Evolutionary conservation across 208 protist genomes (phyloP), one percentile per base, ranked within the genome.

Genomic region (Trypanosoma congolense): DNA sequence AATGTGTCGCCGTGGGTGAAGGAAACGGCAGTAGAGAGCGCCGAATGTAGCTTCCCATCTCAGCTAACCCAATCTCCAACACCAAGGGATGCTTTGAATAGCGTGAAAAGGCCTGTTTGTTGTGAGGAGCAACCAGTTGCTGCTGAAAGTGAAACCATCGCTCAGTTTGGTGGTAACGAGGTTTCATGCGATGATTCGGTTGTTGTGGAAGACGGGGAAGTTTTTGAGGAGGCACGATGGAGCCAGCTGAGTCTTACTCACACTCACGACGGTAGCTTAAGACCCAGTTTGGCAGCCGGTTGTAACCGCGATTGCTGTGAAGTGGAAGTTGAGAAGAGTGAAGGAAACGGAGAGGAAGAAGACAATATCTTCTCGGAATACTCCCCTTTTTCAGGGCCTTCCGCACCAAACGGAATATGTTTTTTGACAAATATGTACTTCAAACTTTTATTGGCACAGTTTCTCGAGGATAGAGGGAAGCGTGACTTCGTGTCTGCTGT

Each of bases 341-440:
- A n/a, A n/a, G n/a, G n/a, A n/a, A n/a, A n/a, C n/a, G n/a, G n/a
- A n/a, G n/a, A n/a, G n/a, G n/a, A n/a, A n/a, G n/a, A n/a, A n/a
- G n/a, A n/a, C n/a, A n/a, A n/a, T n/a, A n/a, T n/a, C n/a, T n/a
- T n/a, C 9, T 38, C 33, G 33, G 6, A 16, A 12, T 38, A 38
- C 12, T 38, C 9, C 12, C 9, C 12, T 12, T 38, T 38, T 38
- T 38, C 33, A 12, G 16, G 28, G 2, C 24, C 31, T 9, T 47
- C 57, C n/a, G 40, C 28, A 38, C 26, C 8, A 19, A 45, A 48
- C 36, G 25, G 14, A 26, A 26, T 56, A n/a, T 38, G 3, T 28
- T 5, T 45, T 8, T 16, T 42, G 18, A 47, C 48, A 2, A 48
- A 63, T 33, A 49, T 63, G 48, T 12, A 29, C 2, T 56, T 38